These are phyloP conservation scores for Populus tremula DNA, from an alignment of 345 rosid genomes.

Conservation along the genomic window DNA sequence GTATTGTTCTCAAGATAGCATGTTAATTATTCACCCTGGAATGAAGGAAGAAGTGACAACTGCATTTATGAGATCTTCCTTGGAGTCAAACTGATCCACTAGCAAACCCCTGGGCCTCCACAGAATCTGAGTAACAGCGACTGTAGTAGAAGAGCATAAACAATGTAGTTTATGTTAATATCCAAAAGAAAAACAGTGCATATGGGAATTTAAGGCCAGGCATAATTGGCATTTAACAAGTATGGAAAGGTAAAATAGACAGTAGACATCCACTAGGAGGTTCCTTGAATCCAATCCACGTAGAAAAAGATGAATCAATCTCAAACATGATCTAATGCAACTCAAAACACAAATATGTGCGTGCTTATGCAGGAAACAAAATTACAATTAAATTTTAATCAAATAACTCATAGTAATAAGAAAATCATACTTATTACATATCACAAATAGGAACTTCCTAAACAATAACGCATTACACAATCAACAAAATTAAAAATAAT, in stretches of 20 bases:
- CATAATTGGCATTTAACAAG: neutral
- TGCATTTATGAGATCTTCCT: conserved; percentile 82
- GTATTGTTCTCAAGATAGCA: neutral
- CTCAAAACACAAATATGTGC: neutral
- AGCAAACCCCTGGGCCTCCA: conserved; percentile 89
- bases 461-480: neutral
- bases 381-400: neutral
- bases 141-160: conserved; percentile 36
- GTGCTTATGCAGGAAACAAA: neutral
- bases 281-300: neutral
- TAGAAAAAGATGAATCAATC: neutral
- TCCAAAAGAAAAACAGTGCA: neutral
- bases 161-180: conserved; percentile 6
- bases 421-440: too few relatives aligned
- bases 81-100: conserved; percentile 92
- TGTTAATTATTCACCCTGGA: conserved; percentile 60
- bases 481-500: neutral
- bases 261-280: neutral
- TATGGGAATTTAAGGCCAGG: neutral
- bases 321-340: neutral
- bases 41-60: conserved; percentile 82
- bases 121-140: conserved; percentile 86
- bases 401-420: neutral
- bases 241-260: neutral
- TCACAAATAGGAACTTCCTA: too few relatives aligned